Percentiles rank a stretch among this genome's conserved stretches.
phyloP scores from a whole-genome alignment of 1,139 yeast species.

The Insectozyma bohioensis region DNA sequence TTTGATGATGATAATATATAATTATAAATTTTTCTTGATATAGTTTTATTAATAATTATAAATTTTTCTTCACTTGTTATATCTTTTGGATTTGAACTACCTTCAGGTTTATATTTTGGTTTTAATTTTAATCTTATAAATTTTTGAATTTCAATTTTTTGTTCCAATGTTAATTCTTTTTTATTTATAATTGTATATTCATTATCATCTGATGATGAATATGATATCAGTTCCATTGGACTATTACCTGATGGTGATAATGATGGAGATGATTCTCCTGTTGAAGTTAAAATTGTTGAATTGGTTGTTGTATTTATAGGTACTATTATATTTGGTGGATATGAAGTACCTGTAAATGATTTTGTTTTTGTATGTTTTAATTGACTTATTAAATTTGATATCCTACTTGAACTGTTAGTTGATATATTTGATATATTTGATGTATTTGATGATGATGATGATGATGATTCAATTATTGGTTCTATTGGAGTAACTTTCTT shows the following conservation, averaged over 20 bases:
- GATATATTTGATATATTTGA: not conserved
- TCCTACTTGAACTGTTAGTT: slow-evolving; percentile 17
- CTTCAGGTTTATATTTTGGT: slow-evolving; percentile 36
- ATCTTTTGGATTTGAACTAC: slow-evolving; percentile 21
- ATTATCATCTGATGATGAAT: slow-evolving; percentile 13
- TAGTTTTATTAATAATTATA: slow-evolving; percentile 35
- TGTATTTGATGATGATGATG: slow-evolving; percentile 4
- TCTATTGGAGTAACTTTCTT: slow-evolving; percentile 23
- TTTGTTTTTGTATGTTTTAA: slow-evolving; percentile 16
- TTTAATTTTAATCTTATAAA: slow-evolving; percentile 52
- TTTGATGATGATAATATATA: slow-evolving; percentile 16
- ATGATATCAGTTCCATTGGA: slow-evolving; percentile 13
- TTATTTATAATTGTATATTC: slow-evolving; percentile 5
- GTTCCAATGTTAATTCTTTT: slow-evolving; percentile 34
- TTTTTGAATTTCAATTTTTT: slow-evolving; percentile 51
- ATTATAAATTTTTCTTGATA: slow-evolving; percentile 47
- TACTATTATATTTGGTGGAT: no score
- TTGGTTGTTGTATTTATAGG: no score
- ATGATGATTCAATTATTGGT: slow-evolving; percentile 5
- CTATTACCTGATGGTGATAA: slow-evolving; percentile 16
- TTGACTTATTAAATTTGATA: slow-evolving; percentile 28
- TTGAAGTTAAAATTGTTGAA: slow-evolving; percentile 2
- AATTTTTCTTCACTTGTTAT: slow-evolving; percentile 21
- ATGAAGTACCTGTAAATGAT: no score
- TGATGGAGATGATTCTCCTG: slow-evolving; percentile 4